Conservation (phyloP, 2,329 filamentous ascomycete species). For the Fusarium bactridioides region DNA sequence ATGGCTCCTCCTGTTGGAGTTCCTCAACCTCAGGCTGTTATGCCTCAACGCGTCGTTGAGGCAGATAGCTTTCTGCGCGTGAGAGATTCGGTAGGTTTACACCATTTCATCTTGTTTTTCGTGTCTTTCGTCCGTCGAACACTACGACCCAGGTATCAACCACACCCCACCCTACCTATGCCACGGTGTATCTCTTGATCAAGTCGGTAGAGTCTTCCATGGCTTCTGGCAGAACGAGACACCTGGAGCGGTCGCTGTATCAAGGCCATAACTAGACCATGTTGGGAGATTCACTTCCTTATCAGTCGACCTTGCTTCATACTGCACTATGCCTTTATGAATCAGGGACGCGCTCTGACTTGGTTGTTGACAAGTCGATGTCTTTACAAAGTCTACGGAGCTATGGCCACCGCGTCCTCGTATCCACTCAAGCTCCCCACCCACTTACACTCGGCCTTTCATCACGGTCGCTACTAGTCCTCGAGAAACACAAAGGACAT, state of each 20-base stretch:
- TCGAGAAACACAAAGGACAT: not conserved
- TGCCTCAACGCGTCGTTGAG: conserved; percentile 60
- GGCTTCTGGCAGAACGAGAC: not conserved
- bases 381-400: conserved; percentile 4
- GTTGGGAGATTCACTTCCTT: not conserved
- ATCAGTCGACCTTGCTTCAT: not conserved
- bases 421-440: conserved; percentile 23
- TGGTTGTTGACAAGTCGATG: conserved; percentile 21
- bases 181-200: not conserved
- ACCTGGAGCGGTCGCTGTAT: not conserved
- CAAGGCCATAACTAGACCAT: not conserved
- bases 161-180: not conserved
- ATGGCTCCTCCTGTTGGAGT: conserved; percentile 36
- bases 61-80: conserved; percentile 81
- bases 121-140: not conserved
- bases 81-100: conserved; percentile 76
- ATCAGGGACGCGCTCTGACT: conserved; percentile 17
- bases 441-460: conserved; percentile 8
- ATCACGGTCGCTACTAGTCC: not conserved
- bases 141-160: not conserved
- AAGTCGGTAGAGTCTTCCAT: not conserved
- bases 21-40: conserved; percentile 26
- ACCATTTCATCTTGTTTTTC: conserved; percentile 15
- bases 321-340: not conserved
- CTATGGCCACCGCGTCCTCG: conserved; percentile 31